Conservation (phyloP, 768 basidiomycete genomes). For the Boletus barrowsii region DNA sequence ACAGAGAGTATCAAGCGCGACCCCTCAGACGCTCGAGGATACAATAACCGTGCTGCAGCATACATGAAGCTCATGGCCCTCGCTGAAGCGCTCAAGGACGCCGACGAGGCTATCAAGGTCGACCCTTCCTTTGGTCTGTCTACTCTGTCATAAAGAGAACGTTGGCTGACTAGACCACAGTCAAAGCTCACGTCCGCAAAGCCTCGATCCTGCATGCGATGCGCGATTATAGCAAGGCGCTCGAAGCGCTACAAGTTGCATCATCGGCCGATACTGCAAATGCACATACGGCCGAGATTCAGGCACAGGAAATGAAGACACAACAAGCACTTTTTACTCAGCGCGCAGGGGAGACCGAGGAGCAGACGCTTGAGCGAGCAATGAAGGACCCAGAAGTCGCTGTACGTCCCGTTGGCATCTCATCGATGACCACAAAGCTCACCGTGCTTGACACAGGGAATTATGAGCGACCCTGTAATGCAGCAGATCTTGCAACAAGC, state of each 20-base stretch:
- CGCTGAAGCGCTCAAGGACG: constrained; percentile 95
- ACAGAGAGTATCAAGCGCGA: constrained; percentile 96
- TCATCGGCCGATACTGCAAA: constrained; percentile 73
- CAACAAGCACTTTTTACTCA: constrained; percentile 77
- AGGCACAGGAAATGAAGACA: constrained; percentile 74
- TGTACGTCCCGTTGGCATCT: constrained; percentile 43
- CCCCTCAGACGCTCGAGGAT: constrained; percentile 84
- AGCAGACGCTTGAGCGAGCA: constrained; percentile 87
- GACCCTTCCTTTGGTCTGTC: constrained; percentile 79
- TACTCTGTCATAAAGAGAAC: not conserved
- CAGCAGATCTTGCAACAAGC: constrained; percentile 94
- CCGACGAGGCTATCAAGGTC: constrained; percentile 86
- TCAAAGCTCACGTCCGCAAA: constrained; percentile 96
- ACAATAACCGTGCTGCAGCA: constrained; percentile 98
- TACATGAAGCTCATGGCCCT: constrained; percentile 94
- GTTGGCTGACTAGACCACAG: constrained; percentile 26
- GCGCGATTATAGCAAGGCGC: constrained; percentile 87
- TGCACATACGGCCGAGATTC: constrained; percentile 83
- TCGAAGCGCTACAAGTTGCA: constrained; percentile 80
- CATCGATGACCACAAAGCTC: not conserved
- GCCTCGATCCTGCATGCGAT: constrained; percentile 79
- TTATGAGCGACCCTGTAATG: constrained; percentile 92
- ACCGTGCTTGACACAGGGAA: constrained; percentile 45
- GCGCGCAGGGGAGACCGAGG: constrained; percentile 82
- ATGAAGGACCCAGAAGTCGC: constrained; percentile 98